phyloP scores from a whole-genome alignment of 2,329 filamentous ascomycete genomes.

The Aureobasidium subglaciale region DNA sequence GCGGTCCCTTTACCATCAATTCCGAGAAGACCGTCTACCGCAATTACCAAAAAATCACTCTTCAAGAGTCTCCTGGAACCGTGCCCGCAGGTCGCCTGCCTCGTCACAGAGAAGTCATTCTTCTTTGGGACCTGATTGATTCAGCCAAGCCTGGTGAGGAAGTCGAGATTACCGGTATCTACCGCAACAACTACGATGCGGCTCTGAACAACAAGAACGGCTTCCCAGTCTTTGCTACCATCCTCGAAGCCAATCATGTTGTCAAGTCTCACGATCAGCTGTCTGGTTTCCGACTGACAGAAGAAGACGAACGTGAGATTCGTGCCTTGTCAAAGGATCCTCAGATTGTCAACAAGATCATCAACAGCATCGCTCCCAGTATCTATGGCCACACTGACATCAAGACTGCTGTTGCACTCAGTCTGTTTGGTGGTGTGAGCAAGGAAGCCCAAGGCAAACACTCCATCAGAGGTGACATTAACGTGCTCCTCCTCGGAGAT shows the following conservation, averaged over 20 bases:
- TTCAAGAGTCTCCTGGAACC: conserved; percentile 94
- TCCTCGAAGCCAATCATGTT: conserved; percentile 94
- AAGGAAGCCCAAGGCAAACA: conserved; percentile 86
- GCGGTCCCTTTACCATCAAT: conserved; percentile 90
- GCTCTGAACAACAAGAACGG: conserved; percentile 98
- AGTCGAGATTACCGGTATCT: conserved; percentile 92
- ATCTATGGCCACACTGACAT: conserved; percentile 97
- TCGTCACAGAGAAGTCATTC: conserved; percentile 85
- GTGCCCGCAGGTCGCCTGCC: conserved; percentile 93
- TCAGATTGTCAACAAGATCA: conserved; percentile 84
- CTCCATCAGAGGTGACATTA: conserved; percentile 93
- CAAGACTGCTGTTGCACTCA: conserved; percentile 92
- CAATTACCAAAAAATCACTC: conserved; percentile 95
- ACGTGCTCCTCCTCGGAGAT: conserved; percentile 90
- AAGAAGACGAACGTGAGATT: conserved; percentile 90
- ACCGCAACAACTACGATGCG: conserved; percentile 96
- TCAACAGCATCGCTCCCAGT: conserved; percentile 88
- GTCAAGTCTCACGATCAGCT: conserved; percentile 97
- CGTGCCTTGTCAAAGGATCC: conserved; percentile 81
- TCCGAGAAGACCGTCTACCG: conserved; percentile 97
- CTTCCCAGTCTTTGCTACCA: conserved; percentile 96
- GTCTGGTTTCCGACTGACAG: conserved; percentile 88
- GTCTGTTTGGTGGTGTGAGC: conserved; percentile 87
- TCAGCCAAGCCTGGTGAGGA: conserved; percentile 95
- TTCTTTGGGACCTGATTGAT: conserved; percentile 96